Conservation (phyloP, 495 filamentous ascomycete genomes). For the Neurospora cerealis region DNA sequence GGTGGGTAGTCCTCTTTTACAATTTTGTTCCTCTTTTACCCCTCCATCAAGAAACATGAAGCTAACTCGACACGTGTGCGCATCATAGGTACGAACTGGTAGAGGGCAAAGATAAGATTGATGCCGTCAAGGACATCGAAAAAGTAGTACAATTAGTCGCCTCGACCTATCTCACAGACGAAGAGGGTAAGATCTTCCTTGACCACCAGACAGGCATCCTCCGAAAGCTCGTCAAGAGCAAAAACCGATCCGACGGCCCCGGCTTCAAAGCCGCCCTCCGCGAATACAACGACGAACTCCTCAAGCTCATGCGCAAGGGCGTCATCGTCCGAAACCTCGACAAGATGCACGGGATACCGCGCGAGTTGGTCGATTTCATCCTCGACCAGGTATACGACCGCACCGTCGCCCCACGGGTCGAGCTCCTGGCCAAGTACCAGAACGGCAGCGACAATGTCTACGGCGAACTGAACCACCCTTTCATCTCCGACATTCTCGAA, state of each 20-base stretch:
- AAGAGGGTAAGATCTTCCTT: conserved; percentile 53
- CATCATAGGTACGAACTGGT: conserved; percentile 64
- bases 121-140: conserved; percentile 75
- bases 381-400: conserved; percentile 83
- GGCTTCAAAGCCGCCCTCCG: conserved; percentile 60
- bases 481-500: conserved; percentile 69
- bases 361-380: conserved; percentile 69
- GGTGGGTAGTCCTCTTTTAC: conserved; percentile 44
- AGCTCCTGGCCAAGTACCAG: conserved; percentile 70
- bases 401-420: conserved; percentile 80
- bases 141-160: conserved; percentile 66
- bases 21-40: not conserved
- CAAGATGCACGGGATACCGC: conserved; percentile 49
- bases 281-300: conserved; percentile 65
- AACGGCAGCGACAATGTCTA: conserved; percentile 88
- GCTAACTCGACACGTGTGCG: conserved; percentile 12
- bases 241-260: conserved; percentile 50
- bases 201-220: conserved; percentile 64
- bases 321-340: conserved; percentile 61
- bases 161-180: conserved; percentile 60
- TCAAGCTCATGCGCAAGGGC: conserved; percentile 49
- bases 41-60: not conserved
- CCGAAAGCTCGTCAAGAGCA: conserved; percentile 55
- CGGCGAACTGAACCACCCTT: conserved; percentile 79
- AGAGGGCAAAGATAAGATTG: conserved; percentile 70